Base-by-base conservation (phyloP, 2,329 filamentous ascomycete species). In the Beauveria varroae region DNA sequence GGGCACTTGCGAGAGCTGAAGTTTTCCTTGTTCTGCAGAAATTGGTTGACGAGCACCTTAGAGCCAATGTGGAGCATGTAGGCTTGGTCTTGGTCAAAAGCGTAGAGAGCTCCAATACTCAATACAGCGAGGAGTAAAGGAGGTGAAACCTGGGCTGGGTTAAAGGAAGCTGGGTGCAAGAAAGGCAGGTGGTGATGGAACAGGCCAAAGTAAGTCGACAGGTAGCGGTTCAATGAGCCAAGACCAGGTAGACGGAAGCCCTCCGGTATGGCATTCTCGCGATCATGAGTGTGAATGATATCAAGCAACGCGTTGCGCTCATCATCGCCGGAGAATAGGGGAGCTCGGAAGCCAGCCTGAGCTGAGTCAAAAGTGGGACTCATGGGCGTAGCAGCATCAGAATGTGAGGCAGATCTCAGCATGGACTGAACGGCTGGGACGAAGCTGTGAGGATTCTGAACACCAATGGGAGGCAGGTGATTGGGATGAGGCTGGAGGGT, bases 171-270 rank as follows among this genome's bases (percentile, higher is more conserved):
- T 50, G 93, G 93, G 71, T 99, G 95, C 72, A 99, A 76, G 78
- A 99, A 98, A 1, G 95, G 95, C 71, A 98, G 77, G 71, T 99
- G 95, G 69, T 96, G 95, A 72, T 99, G 95, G 76, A 98, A 99
- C 69, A 97, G 80, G 72, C 90, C 92, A 75, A 98, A 99, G 80
- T 98, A 99, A 1, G 93, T 96, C 63, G 92, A 90, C 64, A 99
- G 79, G 74, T 96, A 96, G 65, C 92, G 86, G 76, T 99, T 98
- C 72, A 98, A 78, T 2, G 90, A 89, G 41, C 86, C 82, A 41
- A 92, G 82, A 66, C 83, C 87, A 6, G 95, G 95, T 51, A 98
- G 83, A 66, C 91, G 89, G 81, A 98, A 97, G 62, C 90, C 92
- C 61, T 96, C 91, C 18, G 92, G 86, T 62, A 97, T 87, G 51